Evolutionary conservation across 2,329 filamentous ascomycete genomes (phyloP), one percentile per base, ranked within the genome.

Genomic region (Zymoseptoria passerinii): DNA sequence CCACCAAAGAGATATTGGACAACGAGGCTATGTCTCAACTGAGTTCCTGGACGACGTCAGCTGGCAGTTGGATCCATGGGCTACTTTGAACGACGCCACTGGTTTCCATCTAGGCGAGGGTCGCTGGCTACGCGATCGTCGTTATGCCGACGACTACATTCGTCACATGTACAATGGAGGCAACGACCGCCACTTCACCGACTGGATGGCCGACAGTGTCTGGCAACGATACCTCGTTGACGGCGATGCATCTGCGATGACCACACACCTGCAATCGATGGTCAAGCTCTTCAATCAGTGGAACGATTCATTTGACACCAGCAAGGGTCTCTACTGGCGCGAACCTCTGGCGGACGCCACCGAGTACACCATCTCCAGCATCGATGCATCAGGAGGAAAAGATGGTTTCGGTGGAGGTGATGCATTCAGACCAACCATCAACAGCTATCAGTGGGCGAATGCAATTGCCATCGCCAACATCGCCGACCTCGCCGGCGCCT

Each of bases 351-450:
- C 71, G 0, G 76, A 78, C 63, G 75, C 76, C 0, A 77, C 75
- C 0, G 76, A 78, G 58, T 78, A 78, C 59, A 78, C 75, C 1
- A 77, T 77, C 51, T 71, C 73, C 0, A 75, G 72, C 49, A 77
- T 77, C 56, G 75, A 77, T 57, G 73, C 76, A 0, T 72, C 68
- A 0, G 68, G 70, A n/a, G 74, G 73, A 3, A 29, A 60, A 18
- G 75, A 77, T 52, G 75, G 75, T 0, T 78, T 77, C 48, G 65
- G 58, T 0, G 75, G 74, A 1, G 76, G 76, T 3, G 55, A 74
- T 8, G 67, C 74, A 1, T 77, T 77, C 65, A 68, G 76, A 5
- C 75, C 76, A 0, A 75, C 73, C 19, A 77, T 78, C 65, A 78
- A 77, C 64, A 73, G 71, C 57, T 77, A 75, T 61, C 73, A 75